Conservation (phyloP, 352 stramenopile species). For the Pythium biforme region DNA sequence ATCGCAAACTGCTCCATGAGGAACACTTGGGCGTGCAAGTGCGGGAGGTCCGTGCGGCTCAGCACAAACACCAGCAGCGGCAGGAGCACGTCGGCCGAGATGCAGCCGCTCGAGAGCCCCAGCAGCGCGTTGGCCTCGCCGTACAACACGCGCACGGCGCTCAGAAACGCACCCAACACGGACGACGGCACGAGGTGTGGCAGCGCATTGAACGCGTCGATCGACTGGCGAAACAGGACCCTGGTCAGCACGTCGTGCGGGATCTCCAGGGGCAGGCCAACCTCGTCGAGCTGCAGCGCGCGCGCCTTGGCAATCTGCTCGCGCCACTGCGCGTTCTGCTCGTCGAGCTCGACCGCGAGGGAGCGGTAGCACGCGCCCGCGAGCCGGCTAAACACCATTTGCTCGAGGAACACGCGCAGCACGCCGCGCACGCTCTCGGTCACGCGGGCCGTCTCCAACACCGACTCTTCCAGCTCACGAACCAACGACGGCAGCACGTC, state of each 20-base stretch:
- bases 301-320: constrained; percentile 48
- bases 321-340: constrained; percentile 67
- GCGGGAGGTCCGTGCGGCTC: constrained; percentile 60
- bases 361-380: constrained; percentile 60
- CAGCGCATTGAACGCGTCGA: constrained; percentile 68
- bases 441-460: constrained; percentile 42
- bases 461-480: constrained; percentile 54
- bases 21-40: constrained; percentile 76
- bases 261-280: constrained; percentile 50
- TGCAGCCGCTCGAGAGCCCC: constrained; percentile 42
- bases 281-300: constrained; percentile 45
- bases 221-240: constrained; percentile 42
- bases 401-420: constrained; percentile 58
- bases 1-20: constrained; percentile 80
- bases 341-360: constrained; percentile 54
- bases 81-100: constrained; percentile 79
- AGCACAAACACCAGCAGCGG: constrained; percentile 76
- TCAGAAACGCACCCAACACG: constrained; percentile 60
- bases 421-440: constrained; percentile 24
- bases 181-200: constrained; percentile 71
- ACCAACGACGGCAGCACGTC: constrained; percentile 76
- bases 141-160: constrained; percentile 68
- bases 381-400: constrained; percentile 76
- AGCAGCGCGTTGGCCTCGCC: constrained; percentile 49
- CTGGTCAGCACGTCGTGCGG: constrained; percentile 10